Conservation (phyloP, 352 stramenopile species). For the Globisporangium sylvaticum region DNA sequence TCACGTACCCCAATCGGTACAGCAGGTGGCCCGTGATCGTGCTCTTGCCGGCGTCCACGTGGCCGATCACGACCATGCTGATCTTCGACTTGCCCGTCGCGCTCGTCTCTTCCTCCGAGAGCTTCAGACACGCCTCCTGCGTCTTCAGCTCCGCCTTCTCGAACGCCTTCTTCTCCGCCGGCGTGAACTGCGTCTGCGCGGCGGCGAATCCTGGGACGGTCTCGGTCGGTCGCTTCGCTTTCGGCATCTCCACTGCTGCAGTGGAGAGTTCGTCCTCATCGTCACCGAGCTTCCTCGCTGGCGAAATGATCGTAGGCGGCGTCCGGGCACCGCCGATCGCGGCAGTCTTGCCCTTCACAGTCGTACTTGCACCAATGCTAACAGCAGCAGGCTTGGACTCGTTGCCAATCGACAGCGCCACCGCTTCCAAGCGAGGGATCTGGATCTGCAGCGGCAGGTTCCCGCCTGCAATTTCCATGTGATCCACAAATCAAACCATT, state of each 20-base stretch:
- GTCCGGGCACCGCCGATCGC: slow-evolving; percentile 34
- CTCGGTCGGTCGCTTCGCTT: slow-evolving; percentile 23
- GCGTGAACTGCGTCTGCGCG: slow-evolving; percentile 46
- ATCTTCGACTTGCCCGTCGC: slow-evolving; percentile 72
- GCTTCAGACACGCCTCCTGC: slow-evolving; percentile 44
- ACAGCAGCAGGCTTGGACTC: slow-evolving; percentile 21
- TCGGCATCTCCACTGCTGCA: slow-evolving; percentile 11
- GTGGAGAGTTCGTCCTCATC: slow-evolving; percentile 5
- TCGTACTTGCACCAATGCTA: slow-evolving; percentile 9
- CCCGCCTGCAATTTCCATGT: slow-evolving; percentile 9
- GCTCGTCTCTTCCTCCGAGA: slow-evolving; percentile 42
- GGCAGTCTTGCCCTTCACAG: slow-evolving; percentile 41
- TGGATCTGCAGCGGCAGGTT: slow-evolving; percentile 63
- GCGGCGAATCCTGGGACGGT: slow-evolving; percentile 25
- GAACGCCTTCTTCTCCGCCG: slow-evolving; percentile 59
- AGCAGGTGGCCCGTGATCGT: slow-evolving; percentile 96
- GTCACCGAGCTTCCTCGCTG: neutral
- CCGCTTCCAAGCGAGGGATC: slow-evolving; percentile 55
- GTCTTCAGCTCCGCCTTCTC: slow-evolving; percentile 67
- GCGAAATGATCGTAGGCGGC: neutral
- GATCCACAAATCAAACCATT: neutral
- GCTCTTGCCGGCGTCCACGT: slow-evolving; percentile 97
- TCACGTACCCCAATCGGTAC: slow-evolving; percentile 88
- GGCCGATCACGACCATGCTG: slow-evolving; percentile 95
- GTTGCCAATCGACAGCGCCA: slow-evolving; percentile 45